These are phyloP conservation scores for Vitis rupestris DNA, from an alignment of 164 flowering plant genomes.

Conservation along the genomic window DNA sequence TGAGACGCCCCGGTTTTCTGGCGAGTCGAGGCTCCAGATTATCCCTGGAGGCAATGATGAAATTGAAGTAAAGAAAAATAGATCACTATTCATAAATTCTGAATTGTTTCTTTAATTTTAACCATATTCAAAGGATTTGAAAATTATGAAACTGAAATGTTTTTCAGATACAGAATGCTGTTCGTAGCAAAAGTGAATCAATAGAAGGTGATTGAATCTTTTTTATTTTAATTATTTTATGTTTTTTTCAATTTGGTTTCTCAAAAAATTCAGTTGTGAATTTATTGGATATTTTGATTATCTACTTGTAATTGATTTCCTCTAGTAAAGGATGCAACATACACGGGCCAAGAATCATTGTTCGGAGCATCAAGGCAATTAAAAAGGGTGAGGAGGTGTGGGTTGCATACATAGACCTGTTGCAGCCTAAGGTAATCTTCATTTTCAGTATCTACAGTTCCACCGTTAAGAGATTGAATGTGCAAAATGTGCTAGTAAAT, in stretches of 20 bases:
- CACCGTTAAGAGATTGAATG: too few relatives aligned
- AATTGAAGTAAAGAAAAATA: slow-evolving; percentile 8
- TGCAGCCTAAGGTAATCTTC: slow-evolving; percentile 63
- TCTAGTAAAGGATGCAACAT: slow-evolving; percentile 20
- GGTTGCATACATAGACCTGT: slow-evolving; percentile 61
- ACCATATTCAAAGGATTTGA: background rate
- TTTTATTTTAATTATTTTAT: background rate
- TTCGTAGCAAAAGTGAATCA: slow-evolving; percentile 7
- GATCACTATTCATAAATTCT: background rate
- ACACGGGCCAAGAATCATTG: slow-evolving; percentile 55
- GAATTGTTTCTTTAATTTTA: too few relatives aligned
- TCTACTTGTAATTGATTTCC: background rate
- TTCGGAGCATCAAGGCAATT: slow-evolving; percentile 59
- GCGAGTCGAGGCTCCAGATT: slow-evolving; percentile 21
- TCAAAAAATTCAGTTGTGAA: too few relatives aligned
- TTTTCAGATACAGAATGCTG: slow-evolving; percentile 24
- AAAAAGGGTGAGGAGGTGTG: slow-evolving; percentile 58
- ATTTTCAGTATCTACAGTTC: background rate
- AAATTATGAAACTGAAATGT: background rate
- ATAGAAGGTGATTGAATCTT: slow-evolving; percentile 5
- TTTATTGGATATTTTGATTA: background rate
- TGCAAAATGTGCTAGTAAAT: background rate
- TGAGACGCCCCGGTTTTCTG: background rate
- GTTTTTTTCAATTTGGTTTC: background rate
- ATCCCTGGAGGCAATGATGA: slow-evolving; percentile 8